A percentile compares a stretch with the other conserved stretches of the same genome.
These are phyloP conservation scores for Cynara cardunculus DNA, from an alignment of 129 eudicot species.

Conservation along the genomic window DNA sequence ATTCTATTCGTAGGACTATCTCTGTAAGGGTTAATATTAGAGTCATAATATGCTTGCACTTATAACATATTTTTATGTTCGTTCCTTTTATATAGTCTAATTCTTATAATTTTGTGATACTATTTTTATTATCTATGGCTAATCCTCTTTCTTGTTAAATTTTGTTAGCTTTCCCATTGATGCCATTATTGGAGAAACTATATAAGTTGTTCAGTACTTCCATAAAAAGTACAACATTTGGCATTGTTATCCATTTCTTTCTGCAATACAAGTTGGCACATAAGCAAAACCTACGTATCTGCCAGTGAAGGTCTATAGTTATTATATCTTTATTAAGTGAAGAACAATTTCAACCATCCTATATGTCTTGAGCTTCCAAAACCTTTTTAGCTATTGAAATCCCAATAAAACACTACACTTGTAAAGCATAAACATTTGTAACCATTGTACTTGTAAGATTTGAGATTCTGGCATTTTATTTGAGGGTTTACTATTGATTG, in stretches of 20 bases:
- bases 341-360: too few species aligned
- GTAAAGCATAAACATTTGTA: too few species aligned
- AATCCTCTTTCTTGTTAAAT: neutral
- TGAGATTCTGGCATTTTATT: too few species aligned
- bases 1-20: too few species aligned
- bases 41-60: neutral
- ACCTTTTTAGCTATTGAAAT: too few species aligned
- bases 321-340: too few species aligned
- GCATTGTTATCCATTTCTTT: constrained; percentile 36
- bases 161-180: constrained; percentile 23
- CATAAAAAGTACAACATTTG: constrained; percentile 29
- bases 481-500: too few species aligned
- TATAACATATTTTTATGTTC: neutral
- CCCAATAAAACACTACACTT: too few species aligned
- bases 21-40: neutral
- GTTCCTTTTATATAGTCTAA: neutral
- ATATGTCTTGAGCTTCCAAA: too few species aligned
- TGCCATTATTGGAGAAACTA: constrained; percentile 21
- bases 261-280: constrained; percentile 53
- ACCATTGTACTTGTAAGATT: too few species aligned
- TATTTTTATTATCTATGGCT: neutral
- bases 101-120: neutral
- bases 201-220: constrained; percentile 49
- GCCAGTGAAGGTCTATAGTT: constrained; percentile 40
- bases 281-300: constrained; percentile 49